These are phyloP conservation scores for Gloeopeniophorella convolvens DNA, from an alignment of 768 basidiomycete genomes.

Conservation along the genomic window DNA sequence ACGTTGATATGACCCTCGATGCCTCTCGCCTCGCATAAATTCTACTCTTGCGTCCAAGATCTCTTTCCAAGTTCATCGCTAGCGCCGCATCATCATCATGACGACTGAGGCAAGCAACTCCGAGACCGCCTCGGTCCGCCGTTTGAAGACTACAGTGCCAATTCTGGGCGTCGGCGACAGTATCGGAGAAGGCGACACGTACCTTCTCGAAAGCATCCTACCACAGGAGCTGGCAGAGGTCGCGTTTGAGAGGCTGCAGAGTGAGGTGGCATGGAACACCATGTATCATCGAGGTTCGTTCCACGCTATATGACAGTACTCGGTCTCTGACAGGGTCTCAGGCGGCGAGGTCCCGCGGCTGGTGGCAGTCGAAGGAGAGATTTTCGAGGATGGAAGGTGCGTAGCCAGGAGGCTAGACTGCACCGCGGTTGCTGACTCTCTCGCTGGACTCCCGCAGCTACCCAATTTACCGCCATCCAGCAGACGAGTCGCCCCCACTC, in stretches of 20 bases:
- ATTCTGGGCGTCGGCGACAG: conserved; percentile 25
- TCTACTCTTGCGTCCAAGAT: no score
- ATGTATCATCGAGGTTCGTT: conserved; percentile 70
- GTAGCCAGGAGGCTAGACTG: conserved; percentile 23
- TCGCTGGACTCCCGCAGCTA: conserved; percentile 37
- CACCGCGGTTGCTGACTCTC: conserved; percentile 21
- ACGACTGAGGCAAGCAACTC: not conserved
- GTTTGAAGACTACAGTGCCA: conserved; percentile 1
- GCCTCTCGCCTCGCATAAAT: no score
- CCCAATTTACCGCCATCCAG: conserved; percentile 78
- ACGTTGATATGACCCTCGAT: not conserved
- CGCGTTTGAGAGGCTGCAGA: conserved; percentile 51
- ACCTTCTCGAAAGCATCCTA: conserved; percentile 51
- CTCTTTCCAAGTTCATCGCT: no score
- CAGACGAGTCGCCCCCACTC: conserved; percentile 69
- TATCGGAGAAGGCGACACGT: conserved; percentile 65
- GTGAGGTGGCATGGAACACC: conserved; percentile 64
- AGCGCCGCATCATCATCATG: not conserved
- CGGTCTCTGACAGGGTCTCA: no score
- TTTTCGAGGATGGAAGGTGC: conserved; percentile 46
- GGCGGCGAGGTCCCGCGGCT: conserved; percentile 69
- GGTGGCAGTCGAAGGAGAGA: conserved; percentile 55
- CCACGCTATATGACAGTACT: no score
- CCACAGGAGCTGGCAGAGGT: conserved; percentile 46
- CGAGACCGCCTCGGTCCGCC: not conserved